Conservation (phyloP, 768 basidiomycete species). For the Boletales sp. region DNA sequence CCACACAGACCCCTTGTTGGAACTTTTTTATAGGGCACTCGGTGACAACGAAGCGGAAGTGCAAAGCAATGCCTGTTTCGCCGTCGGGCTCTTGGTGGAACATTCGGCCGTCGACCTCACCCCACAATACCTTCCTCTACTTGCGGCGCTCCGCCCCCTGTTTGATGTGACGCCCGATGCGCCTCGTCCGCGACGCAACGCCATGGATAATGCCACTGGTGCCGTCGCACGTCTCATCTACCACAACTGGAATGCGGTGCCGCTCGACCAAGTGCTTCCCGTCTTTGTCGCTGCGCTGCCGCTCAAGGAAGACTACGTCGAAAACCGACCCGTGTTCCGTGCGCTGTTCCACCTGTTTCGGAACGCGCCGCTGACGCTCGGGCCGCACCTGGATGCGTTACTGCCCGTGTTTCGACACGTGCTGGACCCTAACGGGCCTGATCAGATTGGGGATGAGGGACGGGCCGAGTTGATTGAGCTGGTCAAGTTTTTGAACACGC, state of each 20-base stretch:
- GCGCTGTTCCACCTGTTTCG: constrained; percentile 87
- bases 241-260: constrained; percentile 73
- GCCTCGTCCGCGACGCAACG: constrained; percentile 67
- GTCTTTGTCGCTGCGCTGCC: constrained; percentile 81
- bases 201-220: constrained; percentile 95
- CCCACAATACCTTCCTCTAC: constrained; percentile 73
- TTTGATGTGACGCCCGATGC: constrained; percentile 67
- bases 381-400: constrained; percentile 74
- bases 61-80: constrained; percentile 94
- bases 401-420: constrained; percentile 78
- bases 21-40: constrained; percentile 82
- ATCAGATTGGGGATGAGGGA: constrained; percentile 80
- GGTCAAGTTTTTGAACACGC: constrained; percentile 64
- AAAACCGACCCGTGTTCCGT: constrained; percentile 87
- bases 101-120: constrained; percentile 80
- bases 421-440: constrained; percentile 67
- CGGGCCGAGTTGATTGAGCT: constrained; percentile 73
- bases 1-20: constrained; percentile 75
- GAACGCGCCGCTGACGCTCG: constrained; percentile 63
- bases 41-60: constrained; percentile 88
- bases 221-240: constrained; percentile 85
- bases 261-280: constrained; percentile 88
- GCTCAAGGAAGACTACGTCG: constrained; percentile 81
- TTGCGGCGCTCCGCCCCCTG: constrained; percentile 75
- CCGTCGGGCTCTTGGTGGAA: constrained; percentile 86